A percentile compares a stretch with the other conserved stretches of the same genome.
Conservation (phyloP, 2,329 filamentous ascomycete species). For the Colletotrichum ledebouriae region DNA sequence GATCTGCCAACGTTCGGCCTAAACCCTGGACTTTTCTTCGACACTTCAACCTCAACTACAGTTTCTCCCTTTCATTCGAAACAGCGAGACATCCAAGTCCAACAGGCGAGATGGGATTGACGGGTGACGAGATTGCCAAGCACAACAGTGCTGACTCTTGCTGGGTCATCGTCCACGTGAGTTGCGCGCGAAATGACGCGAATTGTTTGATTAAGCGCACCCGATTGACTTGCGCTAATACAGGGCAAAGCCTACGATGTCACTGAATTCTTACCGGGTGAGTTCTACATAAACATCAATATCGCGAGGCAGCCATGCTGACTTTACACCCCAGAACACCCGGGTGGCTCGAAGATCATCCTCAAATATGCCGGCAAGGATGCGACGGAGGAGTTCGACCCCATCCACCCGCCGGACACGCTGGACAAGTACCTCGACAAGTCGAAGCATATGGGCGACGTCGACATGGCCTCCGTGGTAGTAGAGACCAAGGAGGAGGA, state of each 20-base stretch:
- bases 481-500: conserved; percentile 77
- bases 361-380: conserved; percentile 96
- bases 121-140: conserved; percentile 69
- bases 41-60: conserved; percentile 3
- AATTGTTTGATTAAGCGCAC: background rate
- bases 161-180: conserved; percentile 89
- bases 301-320: background rate
- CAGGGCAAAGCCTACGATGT: conserved; percentile 88
- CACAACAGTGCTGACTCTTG: conserved; percentile 88
- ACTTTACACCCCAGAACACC: conserved; percentile 73
- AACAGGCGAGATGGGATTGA: conserved; percentile 57
- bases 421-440: conserved; percentile 86
- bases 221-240: conserved; percentile 39
- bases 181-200: conserved; percentile 39
- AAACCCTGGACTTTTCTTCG: conserved; percentile 35
- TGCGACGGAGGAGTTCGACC: conserved; percentile 91
- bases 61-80: conserved; percentile 23
- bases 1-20: conserved; percentile 20
- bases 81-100: conserved; percentile 2
- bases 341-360: conserved; percentile 92
- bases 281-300: conserved; percentile 42
- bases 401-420: conserved; percentile 89
- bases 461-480: conserved; percentile 86
- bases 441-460: conserved; percentile 88
- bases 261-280: conserved; percentile 86